phyloP scores from a whole-genome alignment of 176 grass and related monocot genomes.

The Stipa capillata region DNA sequence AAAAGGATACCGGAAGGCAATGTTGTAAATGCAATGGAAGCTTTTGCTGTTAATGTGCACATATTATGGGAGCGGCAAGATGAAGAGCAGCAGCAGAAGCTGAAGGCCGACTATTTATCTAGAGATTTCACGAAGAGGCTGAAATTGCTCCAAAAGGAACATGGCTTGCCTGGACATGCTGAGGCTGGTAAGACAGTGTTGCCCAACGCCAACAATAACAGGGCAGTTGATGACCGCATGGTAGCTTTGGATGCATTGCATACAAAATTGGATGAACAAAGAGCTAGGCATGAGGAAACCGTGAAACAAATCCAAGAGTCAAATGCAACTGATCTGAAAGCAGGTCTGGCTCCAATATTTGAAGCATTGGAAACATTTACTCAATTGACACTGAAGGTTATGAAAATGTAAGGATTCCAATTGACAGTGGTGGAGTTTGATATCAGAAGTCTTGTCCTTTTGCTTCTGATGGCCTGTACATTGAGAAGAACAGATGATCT shows the following conservation, averaged over 20 bases:
- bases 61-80: constrained; percentile 56
- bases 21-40: constrained; percentile 51
- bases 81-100: constrained; percentile 53
- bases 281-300: constrained; percentile 48
- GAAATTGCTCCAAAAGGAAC: constrained; percentile 33
- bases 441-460: neutral
- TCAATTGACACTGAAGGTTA: constrained; percentile 51
- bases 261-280: constrained; percentile 64
- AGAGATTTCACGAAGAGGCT: constrained; percentile 62
- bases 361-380: constrained; percentile 67
- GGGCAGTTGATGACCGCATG: constrained; percentile 36
- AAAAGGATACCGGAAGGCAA: constrained; percentile 51
- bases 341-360: constrained; percentile 65
- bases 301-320: constrained; percentile 54
- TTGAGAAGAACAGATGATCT: neutral
- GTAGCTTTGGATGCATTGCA: constrained; percentile 59
- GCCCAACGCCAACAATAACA: constrained; percentile 1
- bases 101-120: constrained; percentile 56
- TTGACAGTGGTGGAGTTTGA: neutral
- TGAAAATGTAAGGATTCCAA: constrained; percentile 56
- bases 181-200: constrained; percentile 9
- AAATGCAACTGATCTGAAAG: constrained; percentile 55
- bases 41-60: constrained; percentile 61
- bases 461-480: neutral
- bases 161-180: constrained; percentile 25